phyloP scores from a whole-genome alignment of 495 filamentous ascomycete species.

The Hypoxylon fuscum region DNA sequence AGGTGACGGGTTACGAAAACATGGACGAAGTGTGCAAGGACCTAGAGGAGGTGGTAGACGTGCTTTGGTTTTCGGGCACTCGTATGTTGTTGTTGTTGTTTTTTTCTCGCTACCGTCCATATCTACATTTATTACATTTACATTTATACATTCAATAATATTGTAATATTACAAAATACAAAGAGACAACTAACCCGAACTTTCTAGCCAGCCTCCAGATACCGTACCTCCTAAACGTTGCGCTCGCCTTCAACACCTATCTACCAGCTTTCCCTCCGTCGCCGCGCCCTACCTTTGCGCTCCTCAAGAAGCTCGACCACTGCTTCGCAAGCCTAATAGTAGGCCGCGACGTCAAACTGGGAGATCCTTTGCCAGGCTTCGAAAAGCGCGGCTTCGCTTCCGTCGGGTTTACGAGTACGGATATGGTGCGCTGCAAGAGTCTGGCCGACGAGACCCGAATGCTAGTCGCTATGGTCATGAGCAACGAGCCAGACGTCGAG shows the following conservation, averaged over 20 bases:
- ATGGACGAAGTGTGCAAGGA: slow-evolving; percentile 76
- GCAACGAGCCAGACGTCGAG: slow-evolving; percentile 47
- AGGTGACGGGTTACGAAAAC: slow-evolving; percentile 70
- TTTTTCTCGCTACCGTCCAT: too few relatives aligned
- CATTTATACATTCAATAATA: not conserved
- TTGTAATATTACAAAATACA: not conserved
- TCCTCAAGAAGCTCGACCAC: slow-evolving; percentile 79
- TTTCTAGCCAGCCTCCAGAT: slow-evolving; percentile 78
- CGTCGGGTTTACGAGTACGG: slow-evolving; percentile 66
- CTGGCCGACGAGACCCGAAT: slow-evolving; percentile 76
- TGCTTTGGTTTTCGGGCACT: slow-evolving; percentile 84
- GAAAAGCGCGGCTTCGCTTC: slow-evolving; percentile 56
- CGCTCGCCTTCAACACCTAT: slow-evolving; percentile 71
- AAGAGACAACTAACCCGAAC: not conserved
- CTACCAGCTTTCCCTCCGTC: slow-evolving; percentile 74
- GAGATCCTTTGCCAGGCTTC: slow-evolving; percentile 72
- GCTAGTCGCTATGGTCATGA: slow-evolving; percentile 70
- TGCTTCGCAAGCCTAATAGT: slow-evolving; percentile 76
- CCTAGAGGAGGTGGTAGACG: slow-evolving; percentile 74
- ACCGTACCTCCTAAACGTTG: slow-evolving; percentile 80
- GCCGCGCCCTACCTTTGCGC: slow-evolving; percentile 66
- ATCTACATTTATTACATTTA: not conserved
- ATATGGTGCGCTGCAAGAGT: slow-evolving; percentile 85
- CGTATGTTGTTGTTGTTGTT: slow-evolving; percentile 67
- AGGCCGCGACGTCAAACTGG: slow-evolving; percentile 71